Evolutionary conservation across 176 grass and related monocot genomes (phyloP).

Genomic region (Aegilops longissima): DNA sequence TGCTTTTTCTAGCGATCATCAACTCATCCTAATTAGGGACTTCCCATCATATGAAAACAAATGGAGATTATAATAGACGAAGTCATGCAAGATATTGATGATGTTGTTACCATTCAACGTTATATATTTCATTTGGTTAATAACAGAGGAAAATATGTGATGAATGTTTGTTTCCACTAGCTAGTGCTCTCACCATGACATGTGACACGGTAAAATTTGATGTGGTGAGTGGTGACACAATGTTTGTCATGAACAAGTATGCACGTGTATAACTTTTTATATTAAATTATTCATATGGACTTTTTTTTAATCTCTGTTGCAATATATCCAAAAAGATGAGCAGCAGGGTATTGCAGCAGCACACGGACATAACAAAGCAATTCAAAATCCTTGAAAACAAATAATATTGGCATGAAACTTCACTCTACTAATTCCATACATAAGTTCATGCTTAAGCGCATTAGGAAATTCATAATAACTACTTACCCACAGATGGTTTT

Average conservation of each 20-base stretch:
- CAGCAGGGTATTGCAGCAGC: background rate
- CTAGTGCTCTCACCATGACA: background rate
- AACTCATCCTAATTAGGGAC: background rate
- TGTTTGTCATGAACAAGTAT: background rate
- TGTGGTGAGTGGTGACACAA: background rate
- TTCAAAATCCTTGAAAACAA: background rate
- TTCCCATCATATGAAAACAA: background rate
- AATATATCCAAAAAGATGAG: constrained; percentile 6
- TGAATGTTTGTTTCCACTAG: background rate
- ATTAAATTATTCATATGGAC: background rate
- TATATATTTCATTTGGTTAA: background rate
- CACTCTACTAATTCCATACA: background rate
- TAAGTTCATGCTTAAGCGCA: background rate
- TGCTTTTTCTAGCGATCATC: background rate
- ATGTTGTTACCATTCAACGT: background rate
- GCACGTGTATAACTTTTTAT: background rate
- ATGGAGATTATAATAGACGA: background rate
- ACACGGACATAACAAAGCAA: background rate
- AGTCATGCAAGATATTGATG: background rate
- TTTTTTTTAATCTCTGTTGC: background rate
- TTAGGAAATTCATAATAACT: background rate
- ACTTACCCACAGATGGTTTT: background rate
- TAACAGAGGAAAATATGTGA: background rate
- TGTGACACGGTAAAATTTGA: background rate
- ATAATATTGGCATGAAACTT: background rate